phyloP scores from a whole-genome alignment of 768 basidiomycete genomes.

The Cyathus striatus region DNA sequence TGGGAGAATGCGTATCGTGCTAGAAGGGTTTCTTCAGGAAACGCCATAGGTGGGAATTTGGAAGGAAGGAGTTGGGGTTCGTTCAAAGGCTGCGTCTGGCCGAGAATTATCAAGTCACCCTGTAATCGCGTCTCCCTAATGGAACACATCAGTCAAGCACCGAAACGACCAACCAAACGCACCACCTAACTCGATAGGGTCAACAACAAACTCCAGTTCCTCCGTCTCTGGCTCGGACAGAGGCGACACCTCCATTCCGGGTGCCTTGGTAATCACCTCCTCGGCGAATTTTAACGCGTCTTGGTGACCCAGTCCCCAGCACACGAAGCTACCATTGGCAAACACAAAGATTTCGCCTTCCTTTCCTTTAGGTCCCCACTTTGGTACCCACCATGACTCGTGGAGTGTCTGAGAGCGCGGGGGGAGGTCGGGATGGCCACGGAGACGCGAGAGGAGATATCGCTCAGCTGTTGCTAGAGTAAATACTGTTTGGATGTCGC shows the following conservation, averaged over 20 bases:
- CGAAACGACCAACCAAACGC: constrained; percentile 10
- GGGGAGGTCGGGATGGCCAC: constrained; percentile 45
- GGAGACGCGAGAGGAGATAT: constrained; percentile 65
- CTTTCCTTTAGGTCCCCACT: constrained; percentile 50
- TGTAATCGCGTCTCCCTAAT: constrained; percentile 79
- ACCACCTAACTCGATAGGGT: constrained; percentile 76
- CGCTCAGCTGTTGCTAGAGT: constrained; percentile 86
- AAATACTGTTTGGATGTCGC: constrained; percentile 72
- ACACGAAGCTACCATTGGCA: constrained; percentile 83
- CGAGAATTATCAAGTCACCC: constrained; percentile 89
- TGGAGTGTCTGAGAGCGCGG: constrained; percentile 55
- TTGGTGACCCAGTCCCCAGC: constrained; percentile 80
- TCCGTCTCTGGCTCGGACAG: constrained; percentile 76
- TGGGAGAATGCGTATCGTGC: constrained; percentile 92
- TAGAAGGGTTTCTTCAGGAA: constrained; percentile 69
- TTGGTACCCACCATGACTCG: constrained; percentile 77
- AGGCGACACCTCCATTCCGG: constrained; percentile 57
- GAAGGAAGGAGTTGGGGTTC: constrained; percentile 39
- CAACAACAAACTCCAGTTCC: constrained; percentile 89
- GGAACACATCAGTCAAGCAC: constrained; percentile 22
- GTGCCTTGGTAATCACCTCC: constrained; percentile 50
- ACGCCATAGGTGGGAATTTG: constrained; percentile 44
- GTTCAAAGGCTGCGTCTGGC: constrained; percentile 58
- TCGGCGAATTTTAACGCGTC: constrained; percentile 66
- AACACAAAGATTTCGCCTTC: constrained; percentile 89